Base-by-base conservation (phyloP, 2,329 filamentous ascomycete genomes). In the Colletotrichum sp. region DNA sequence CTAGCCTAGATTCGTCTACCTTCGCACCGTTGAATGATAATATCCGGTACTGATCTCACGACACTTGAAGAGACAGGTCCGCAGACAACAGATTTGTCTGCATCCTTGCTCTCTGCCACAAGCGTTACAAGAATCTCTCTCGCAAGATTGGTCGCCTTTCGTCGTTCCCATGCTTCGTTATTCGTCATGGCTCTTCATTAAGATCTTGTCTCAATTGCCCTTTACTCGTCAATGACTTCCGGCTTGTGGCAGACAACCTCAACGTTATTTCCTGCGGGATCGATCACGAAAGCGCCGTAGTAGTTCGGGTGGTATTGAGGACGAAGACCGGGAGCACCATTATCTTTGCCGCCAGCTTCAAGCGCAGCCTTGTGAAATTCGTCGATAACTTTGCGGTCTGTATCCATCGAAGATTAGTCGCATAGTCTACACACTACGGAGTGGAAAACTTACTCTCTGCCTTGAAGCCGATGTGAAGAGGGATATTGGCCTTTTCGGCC, bases 221-320 rank as follows among this genome's bases (percentile, higher is more conserved):
- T 18, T 22, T 74, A 73, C 64, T 73, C 59, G 0, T 59, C 52
- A 8, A 66, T 63, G 4, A 66, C 74, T 36, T 76, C 75, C 2
- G 77, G 75, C 57, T 48, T 69, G 66, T 77, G 77, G 60, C 82
- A 84, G 13, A 89, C 83, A 68, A 84, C 85, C 81, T 91, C 89
- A 60, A 90, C 85, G 77, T 91, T 91, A 78, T 90, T 90, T 0
- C 89, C 89, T 5, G 84, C 81, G 2, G 88, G 88, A 78, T 90
- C 89, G 55, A 85, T 79, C 8, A 90, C 83, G 81, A 88, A 91
- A 1, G 89, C 88, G 2, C 80, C 89, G 68, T 90, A 91, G 79
- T 90, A 91, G 8, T 83, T 83, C 16, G 84, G 79, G 60, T 84
- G 83, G 78, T 89, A 90, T 16, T 88, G 80, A 6, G 84, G 74